Base-by-base conservation (phyloP, 176 grass and related monocot species). In the Leersia perrieri region DNA sequence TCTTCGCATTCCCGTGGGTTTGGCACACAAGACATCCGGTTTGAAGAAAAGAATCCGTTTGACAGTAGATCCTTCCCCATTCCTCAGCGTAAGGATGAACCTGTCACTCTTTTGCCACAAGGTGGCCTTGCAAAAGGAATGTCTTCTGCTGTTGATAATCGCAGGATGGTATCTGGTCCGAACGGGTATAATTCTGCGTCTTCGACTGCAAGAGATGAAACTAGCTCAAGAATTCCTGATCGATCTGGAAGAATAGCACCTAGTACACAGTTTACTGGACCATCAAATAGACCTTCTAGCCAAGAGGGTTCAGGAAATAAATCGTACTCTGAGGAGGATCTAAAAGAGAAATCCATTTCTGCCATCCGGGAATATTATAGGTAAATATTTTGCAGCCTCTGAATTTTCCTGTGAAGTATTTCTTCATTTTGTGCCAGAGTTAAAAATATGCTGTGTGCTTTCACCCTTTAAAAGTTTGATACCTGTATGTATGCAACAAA, bases 301-400 rank as follows among this genome's bases (percentile, higher is more conserved):
- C 87, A 86, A 41, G 85, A 74, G 25, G 75, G 69, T 74, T 79
- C 81, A 61, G 86, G 61, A 76, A 92, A 68, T 73, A 94, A 80
- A 81, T 86, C 79, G 55, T 90, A 86, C 66, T 83, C 91, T 20
- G 82, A 90, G 41, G 82, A 86, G 62, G 83, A 85, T 36, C 68
- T 97, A 63, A 85, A 80, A 84, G 90, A 97, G 42, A 97, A 94
- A 87, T 89, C 95, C 71, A 67, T 97, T 68, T 89, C 83, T 14
- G 78, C 95, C 69, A 92, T 97, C 83, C 78, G 72, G 64, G 95
- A 97, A 82, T 97, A 92, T 79, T 92, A 94, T 67, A 97, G 95
- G 95, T 97, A 89, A 89, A 60, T 63, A 75, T 11, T 63, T 63
- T 79, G 15, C 10, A 57, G 22, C 51, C 12, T 60, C 36, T 12